A percentile compares a stretch with the other conserved stretches of the same genome.
phyloP scores from a whole-genome alignment of 2,329 filamentous ascomycete genomes.

The Hypoxylon sp. region DNA sequence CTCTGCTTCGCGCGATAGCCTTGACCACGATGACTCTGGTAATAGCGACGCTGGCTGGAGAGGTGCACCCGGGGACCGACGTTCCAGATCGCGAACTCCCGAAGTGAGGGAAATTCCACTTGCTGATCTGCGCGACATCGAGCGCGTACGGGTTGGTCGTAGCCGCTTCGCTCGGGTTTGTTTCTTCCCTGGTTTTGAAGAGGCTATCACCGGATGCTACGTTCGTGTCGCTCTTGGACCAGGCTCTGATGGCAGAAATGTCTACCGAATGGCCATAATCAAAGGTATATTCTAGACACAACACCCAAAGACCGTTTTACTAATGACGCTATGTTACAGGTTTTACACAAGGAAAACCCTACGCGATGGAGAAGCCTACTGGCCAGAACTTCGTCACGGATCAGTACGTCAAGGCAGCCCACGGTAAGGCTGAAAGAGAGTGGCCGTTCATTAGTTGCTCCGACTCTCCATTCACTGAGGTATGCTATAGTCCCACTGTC shows the following conservation, averaged over 20 bases:
- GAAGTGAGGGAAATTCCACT: conserved; percentile 76
- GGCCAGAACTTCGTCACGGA: conserved; percentile 86
- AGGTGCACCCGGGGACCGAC: conserved; percentile 64
- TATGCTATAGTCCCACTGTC: conserved; percentile 57
- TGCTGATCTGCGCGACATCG: conserved; percentile 83
- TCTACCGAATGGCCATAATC: conserved; percentile 91
- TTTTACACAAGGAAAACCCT: conserved; percentile 84
- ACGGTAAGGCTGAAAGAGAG: conserved; percentile 85
- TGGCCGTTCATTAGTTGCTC: conserved; percentile 95
- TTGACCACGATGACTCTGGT: conserved; percentile 72
- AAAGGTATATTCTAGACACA: conserved; percentile 71
- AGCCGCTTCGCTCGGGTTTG: conserved; percentile 91
- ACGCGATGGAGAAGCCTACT: conserved; percentile 81
- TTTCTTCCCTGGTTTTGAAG: conserved; percentile 92
- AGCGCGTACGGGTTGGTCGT: conserved; percentile 86
- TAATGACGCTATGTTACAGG: conserved; percentile 63
- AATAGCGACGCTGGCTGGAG: conserved; percentile 88
- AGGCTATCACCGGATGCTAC: conserved; percentile 85
- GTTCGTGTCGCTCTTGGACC: conserved; percentile 86
- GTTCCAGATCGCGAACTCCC: conserved; percentile 65
- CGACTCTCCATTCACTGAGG: conserved; percentile 86
- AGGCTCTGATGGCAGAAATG: conserved; percentile 78
- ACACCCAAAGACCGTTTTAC: conserved; percentile 16
- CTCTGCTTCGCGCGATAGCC: conserved; percentile 57
- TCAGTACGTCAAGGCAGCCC: conserved; percentile 84